Evolutionary conservation across 768 basidiomycete species (phyloP).

Genomic region (Hysterangium stoloniferum): DNA sequence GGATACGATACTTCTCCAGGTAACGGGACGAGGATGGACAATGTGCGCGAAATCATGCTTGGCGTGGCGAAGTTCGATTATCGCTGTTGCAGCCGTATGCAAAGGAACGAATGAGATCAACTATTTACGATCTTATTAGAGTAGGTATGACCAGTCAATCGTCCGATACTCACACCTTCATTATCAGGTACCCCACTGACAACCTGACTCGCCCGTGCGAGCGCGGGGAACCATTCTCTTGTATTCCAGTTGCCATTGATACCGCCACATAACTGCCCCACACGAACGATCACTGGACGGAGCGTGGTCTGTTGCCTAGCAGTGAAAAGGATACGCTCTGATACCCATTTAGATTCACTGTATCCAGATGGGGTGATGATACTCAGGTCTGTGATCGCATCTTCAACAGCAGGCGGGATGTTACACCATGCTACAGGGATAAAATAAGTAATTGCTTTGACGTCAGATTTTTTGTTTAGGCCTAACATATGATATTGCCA

Average conservation of each 20-base stretch:
- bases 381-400: background rate
- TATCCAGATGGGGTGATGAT: slow-evolving; percentile 6
- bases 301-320: slow-evolving; percentile 13
- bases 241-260: slow-evolving; percentile 33
- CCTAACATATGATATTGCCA: slow-evolving; percentile 26
- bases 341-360: slow-evolving; percentile 24
- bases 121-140: background rate
- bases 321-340: slow-evolving; percentile 23
- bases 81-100: slow-evolving; percentile 25
- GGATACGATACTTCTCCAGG: slow-evolving; percentile 26
- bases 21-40: slow-evolving; percentile 29
- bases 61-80: slow-evolving; percentile 27
- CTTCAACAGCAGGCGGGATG: background rate
- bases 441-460: background rate
- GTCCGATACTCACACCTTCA: slow-evolving; percentile 3
- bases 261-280: slow-evolving; percentile 32
- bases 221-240: slow-evolving; percentile 21
- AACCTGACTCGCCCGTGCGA: slow-evolving; percentile 4
- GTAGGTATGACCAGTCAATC: background rate
- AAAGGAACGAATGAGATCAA: slow-evolving; percentile 17
- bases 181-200: background rate
- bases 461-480: background rate
- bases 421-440: slow-evolving; percentile 3
- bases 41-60: slow-evolving; percentile 26
- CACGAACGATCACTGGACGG: slow-evolving; percentile 21